Base-by-base conservation (phyloP, 805 yeast species). In the Saccharomycopsis babjevae region DNA sequence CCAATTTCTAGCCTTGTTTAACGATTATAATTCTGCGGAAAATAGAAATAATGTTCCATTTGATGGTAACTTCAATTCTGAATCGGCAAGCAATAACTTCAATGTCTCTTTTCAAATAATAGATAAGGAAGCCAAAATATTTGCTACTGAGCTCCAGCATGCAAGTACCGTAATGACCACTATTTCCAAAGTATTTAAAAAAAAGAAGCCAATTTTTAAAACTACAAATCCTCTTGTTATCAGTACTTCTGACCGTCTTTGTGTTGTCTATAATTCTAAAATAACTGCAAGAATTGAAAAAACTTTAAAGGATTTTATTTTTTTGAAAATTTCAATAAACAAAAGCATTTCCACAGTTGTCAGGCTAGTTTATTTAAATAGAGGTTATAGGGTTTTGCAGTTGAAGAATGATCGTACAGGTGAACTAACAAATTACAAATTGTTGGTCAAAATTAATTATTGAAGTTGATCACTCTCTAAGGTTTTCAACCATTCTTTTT, bases 361-460 rank as follows among this genome's bases (percentile, higher is more conserved):
- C 18, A 83, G 86, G 61, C 68, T 93, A 43, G 75, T 77, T n/a
- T 79, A 83, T 63, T 68, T 94, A 65, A 84, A 83, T 56, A 77
- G 79, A 58, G 99, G 99, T 0, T 94, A 85, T 71, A 78, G 97
- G 57, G 94, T 90, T 68, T 71, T 91, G 16, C 90, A 92, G 0
- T 72, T 94, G 15, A 83, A 81, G 68, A 97, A 89, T 70, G 67
- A 77, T 32, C 83, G 84, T 64, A 98, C 99, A 1, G 97, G 92
- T 69, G 89, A 86, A 67, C 71, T 77, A 50, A 72, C 81, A 18
- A 79, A 79, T 66, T 78, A 84, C 8, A 76, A 79, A n/a, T 65
- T 83, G 25, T 79, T 83, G 66, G 74, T 81, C 40, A 46, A 74
- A 71, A 54, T 70, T 28, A 42, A 32, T 28, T 55, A 34, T 38